Evolutionary conservation across 2,329 filamentous ascomycete species (phyloP).

Genomic region (Aureobasidium mangrovei): DNA sequence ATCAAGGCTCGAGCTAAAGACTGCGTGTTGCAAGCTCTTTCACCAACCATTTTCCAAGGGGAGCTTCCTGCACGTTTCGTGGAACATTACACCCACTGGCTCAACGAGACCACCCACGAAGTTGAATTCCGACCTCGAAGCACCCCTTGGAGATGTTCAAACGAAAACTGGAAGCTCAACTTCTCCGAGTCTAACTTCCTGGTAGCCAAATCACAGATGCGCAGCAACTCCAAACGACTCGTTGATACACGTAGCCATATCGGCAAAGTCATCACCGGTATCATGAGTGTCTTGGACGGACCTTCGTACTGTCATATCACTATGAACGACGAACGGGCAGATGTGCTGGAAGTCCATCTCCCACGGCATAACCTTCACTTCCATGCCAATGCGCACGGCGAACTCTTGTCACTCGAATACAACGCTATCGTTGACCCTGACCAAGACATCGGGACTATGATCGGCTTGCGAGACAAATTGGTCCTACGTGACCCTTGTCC

Average conservation of each 20-base stretch:
- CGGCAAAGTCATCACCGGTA: conserved; percentile 44
- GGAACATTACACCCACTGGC: conserved; percentile 51
- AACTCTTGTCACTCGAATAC: conserved; percentile 19
- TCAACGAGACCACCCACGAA: conserved; percentile 38
- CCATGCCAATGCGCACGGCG: conserved; percentile 7
- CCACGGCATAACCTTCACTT: conserved; percentile 21
- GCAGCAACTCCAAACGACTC: conserved; percentile 33
- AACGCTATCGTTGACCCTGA: conserved; percentile 33
- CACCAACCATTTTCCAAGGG: conserved; percentile 21
- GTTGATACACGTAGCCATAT: conserved; percentile 34
- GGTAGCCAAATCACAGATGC: conserved; percentile 50
- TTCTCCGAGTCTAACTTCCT: conserved; percentile 26
- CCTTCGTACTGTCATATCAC: conserved; percentile 15
- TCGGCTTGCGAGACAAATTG: conserved; percentile 52
- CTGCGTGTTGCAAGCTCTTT: conserved; percentile 30
- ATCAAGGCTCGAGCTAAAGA: conserved; percentile 33
- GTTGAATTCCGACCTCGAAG: conserved; percentile 43
- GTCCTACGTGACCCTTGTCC: conserved; percentile 43
- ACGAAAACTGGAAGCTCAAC: conserved; percentile 16
- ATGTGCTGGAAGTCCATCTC: conserved; percentile 18
- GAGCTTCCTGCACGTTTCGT: conserved; percentile 47
- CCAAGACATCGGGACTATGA: conserved; percentile 52
- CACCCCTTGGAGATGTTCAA: conserved; percentile 18
- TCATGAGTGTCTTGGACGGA: conserved; percentile 27
- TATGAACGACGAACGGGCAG: neutral